Percentiles rank a stretch among this genome's conserved stretches.
Evolutionary conservation across 441 rosid species (phyloP).

Genomic region (Sinapis alba): DNA sequence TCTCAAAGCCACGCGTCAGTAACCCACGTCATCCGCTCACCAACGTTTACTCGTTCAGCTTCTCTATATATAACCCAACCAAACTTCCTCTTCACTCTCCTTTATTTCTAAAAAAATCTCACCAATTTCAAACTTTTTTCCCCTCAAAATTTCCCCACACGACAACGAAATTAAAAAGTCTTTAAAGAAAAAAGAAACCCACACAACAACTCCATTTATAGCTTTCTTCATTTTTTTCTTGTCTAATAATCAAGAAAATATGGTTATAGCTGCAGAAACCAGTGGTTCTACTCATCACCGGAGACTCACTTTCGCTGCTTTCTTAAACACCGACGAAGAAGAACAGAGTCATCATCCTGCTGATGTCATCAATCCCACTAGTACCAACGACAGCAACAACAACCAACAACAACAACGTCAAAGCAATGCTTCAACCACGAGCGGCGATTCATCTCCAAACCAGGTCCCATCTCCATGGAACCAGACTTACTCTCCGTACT

Average conservation of each 20-base stretch:
- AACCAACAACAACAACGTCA: slow-evolving; percentile 24
- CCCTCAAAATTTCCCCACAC: not conserved
- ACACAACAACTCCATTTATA: slow-evolving; percentile 6
- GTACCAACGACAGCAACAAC: slow-evolving; percentile 15
- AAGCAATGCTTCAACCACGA: slow-evolving; percentile 46
- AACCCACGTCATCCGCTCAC: slow-evolving; percentile 42
- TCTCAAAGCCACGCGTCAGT: slow-evolving; percentile 36
- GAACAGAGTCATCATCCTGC: slow-evolving; percentile 15
- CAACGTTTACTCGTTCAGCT: slow-evolving; percentile 25
- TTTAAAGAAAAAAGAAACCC: not conserved
- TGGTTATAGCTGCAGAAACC: slow-evolving; percentile 33
- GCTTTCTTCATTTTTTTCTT: not conserved
- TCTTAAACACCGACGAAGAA: slow-evolving; percentile 47
- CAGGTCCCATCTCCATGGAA: slow-evolving; percentile 46
- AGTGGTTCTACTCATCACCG: slow-evolving; percentile 33
- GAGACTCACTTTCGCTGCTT: slow-evolving; percentile 53
- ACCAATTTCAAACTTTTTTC: not conserved
- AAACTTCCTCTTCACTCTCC: slow-evolving; percentile 11
- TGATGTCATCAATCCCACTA: slow-evolving; percentile 15
- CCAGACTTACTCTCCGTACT: slow-evolving; percentile 39
- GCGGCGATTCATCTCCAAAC: slow-evolving; percentile 53
- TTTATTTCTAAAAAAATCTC: slow-evolving; percentile 17
- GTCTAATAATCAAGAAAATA: not conserved
- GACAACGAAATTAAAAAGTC: slow-evolving; percentile 22
- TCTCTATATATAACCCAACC: slow-evolving; percentile 26